These are phyloP conservation scores for Colletotrichum sp. DNA, from an alignment of 2,329 filamentous ascomycete genomes.

Conservation along the genomic window DNA sequence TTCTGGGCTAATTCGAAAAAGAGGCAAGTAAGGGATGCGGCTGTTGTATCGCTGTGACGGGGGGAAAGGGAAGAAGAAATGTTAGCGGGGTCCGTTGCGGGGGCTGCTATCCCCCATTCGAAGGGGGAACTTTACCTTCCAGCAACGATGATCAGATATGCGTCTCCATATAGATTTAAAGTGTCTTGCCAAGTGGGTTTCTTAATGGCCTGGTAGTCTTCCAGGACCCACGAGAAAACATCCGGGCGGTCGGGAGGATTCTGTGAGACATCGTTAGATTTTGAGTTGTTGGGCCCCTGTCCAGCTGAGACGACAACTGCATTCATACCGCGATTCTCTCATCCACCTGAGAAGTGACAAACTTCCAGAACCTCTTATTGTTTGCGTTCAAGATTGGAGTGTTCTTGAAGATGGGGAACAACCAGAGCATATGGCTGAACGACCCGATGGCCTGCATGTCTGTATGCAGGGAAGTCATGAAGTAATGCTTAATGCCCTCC, in stretches of 20 bases:
- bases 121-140: slow-evolving; percentile 28
- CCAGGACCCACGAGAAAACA: slow-evolving; percentile 35
- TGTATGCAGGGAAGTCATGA: slow-evolving; percentile 27
- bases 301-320: not conserved
- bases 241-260: slow-evolving; percentile 28
- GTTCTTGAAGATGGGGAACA: slow-evolving; percentile 25
- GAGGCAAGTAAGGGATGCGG: slow-evolving; percentile 20
- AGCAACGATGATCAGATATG: slow-evolving; percentile 33
- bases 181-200: slow-evolving; percentile 25
- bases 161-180: slow-evolving; percentile 30
- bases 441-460: slow-evolving; percentile 26
- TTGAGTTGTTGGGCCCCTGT: not conserved
- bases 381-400: slow-evolving; percentile 25
- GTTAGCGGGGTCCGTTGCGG: not conserved
- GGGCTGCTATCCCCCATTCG: not conserved
- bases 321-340: slow-evolving; percentile 15
- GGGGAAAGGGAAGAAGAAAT: not conserved
- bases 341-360: slow-evolving; percentile 21
- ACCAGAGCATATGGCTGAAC: slow-evolving; percentile 27
- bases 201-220: slow-evolving; percentile 26
- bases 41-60: slow-evolving; percentile 20
- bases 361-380: slow-evolving; percentile 22
- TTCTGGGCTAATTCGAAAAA: slow-evolving; percentile 21
- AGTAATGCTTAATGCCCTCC: slow-evolving; percentile 29
- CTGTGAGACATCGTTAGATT: not conserved